Percentiles rank a stretch among this genome's conserved stretches.
Evolutionary conservation across 23 red algal species (phyloP).

Genomic region (Gracilariopsis chorda): DNA sequence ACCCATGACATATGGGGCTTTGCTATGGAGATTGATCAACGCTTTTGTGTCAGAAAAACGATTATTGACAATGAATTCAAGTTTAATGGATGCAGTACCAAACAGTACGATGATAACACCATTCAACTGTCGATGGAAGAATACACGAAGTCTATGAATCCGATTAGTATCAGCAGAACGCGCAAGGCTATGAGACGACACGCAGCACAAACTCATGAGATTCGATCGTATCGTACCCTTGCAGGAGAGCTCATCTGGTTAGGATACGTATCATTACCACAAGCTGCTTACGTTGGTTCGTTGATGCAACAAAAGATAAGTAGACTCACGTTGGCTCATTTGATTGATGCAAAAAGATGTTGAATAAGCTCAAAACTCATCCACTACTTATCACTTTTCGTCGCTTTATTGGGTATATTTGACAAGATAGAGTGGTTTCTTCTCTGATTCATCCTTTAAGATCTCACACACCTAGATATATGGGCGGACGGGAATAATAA

Average conservation of each 20-base stretch:
- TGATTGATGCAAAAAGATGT: background rate
- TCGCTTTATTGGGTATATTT: background rate
- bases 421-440: background rate
- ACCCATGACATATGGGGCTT: background rate
- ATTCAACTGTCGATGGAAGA: background rate
- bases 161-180: background rate
- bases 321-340: background rate
- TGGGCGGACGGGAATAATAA: background rate
- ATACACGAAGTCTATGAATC: background rate
- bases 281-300: slow-evolving; percentile 3
- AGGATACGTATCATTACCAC: background rate
- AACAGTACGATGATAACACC: background rate
- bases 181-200: background rate
- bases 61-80: background rate
- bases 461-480: background rate
- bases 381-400: background rate
- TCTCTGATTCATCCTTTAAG: background rate
- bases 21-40: background rate
- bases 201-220: background rate
- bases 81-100: background rate
- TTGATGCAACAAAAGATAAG: background rate
- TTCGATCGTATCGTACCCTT: background rate
- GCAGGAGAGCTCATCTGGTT: slow-evolving; percentile 25
- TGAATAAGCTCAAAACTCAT: background rate
- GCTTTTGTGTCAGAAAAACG: background rate